phyloP scores from a whole-genome alignment of 208 protist genomes.

The Blastocrithidia nonstop region DNA sequence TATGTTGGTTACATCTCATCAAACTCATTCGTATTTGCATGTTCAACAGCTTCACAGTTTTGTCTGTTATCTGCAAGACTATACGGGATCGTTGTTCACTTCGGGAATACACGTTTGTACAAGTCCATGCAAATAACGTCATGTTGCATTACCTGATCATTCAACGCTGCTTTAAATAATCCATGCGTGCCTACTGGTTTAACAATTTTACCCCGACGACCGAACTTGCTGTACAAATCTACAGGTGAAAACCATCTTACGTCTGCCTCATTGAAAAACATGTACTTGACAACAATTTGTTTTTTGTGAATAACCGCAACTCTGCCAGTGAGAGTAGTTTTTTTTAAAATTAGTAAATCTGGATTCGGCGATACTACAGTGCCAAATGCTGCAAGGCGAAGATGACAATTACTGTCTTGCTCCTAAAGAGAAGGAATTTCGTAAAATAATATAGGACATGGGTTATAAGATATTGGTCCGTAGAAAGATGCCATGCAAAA shows the following conservation, averaged over 20 bases:
- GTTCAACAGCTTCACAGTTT: no score
- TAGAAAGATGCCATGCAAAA: constrained; percentile 79
- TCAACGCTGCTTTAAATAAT: constrained; percentile 92
- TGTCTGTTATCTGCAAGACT: no score
- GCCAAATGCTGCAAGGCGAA: constrained; percentile 66
- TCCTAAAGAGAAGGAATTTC: constrained; percentile 74
- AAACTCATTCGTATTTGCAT: no score
- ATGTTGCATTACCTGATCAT: constrained; percentile 87
- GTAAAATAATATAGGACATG: constrained; percentile 73
- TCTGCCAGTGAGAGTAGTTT: constrained; percentile 51
- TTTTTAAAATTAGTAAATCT: constrained; percentile 69
- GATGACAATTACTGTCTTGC: constrained; percentile 43
- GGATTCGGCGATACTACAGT: constrained; percentile 65
- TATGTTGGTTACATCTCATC: no score
- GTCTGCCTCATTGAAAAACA: constrained; percentile 93
- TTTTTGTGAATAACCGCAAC: constrained; percentile 85
- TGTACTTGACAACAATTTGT: constrained; percentile 91
- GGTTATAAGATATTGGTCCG: constrained; percentile 75
- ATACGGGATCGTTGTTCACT: constrained; percentile 79
- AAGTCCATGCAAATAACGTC: constrained; percentile 96
- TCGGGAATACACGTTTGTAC: constrained; percentile 94
- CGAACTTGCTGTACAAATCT: constrained; percentile 92
- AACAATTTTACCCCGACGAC: constrained; percentile 88
- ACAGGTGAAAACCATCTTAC: constrained; percentile 95
- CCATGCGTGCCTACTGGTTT: constrained; percentile 94